Conservation (phyloP, 192 early-diverging fungal genomes). For the Mortierella alpina region DNA sequence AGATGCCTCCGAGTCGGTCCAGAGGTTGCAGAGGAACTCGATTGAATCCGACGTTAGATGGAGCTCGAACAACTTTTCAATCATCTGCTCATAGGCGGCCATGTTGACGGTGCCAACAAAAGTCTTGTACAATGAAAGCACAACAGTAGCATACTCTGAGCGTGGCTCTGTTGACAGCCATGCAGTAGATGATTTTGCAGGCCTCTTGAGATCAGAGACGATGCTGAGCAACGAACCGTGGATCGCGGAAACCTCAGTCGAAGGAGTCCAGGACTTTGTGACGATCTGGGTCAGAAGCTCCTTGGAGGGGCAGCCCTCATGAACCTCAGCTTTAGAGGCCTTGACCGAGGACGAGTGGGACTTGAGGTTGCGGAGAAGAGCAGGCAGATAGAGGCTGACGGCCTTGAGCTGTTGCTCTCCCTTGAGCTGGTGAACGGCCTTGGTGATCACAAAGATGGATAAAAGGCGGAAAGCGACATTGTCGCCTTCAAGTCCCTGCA, state of each 20-base stretch:
- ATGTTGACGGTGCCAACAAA: slow-evolving; percentile 53
- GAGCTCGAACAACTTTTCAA: slow-evolving; percentile 50
- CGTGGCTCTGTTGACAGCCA: slow-evolving; percentile 35
- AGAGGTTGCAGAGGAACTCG: slow-evolving; percentile 58
- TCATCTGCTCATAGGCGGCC: slow-evolving; percentile 50
- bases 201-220: slow-evolving; percentile 43
- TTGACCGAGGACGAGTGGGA: slow-evolving; percentile 1
- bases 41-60: slow-evolving; percentile 51
- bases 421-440: slow-evolving; percentile 18
- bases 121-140: slow-evolving; percentile 46
- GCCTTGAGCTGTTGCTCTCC: slow-evolving; percentile 30
- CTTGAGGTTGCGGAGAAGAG: slow-evolving; percentile 28
- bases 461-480: slow-evolving; percentile 29
- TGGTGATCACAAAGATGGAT: slow-evolving; percentile 57
- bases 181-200: slow-evolving; percentile 5
- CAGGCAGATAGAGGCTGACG: slow-evolving; percentile 24
- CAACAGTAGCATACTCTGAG: slow-evolving; percentile 23
- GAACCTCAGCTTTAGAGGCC: slow-evolving; percentile 9
- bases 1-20: slow-evolving; percentile 37
- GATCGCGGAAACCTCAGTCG: slow-evolving; percentile 40
- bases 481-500: slow-evolving; percentile 45
- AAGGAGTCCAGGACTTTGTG: slow-evolving; percentile 36
- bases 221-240: slow-evolving; percentile 51
- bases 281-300: slow-evolving; percentile 34
- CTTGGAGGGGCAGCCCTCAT: slow-evolving; percentile 29